Conservation (phyloP, 1,284 basidiomycete species). For the Thecaphora thlaspeos region DNA sequence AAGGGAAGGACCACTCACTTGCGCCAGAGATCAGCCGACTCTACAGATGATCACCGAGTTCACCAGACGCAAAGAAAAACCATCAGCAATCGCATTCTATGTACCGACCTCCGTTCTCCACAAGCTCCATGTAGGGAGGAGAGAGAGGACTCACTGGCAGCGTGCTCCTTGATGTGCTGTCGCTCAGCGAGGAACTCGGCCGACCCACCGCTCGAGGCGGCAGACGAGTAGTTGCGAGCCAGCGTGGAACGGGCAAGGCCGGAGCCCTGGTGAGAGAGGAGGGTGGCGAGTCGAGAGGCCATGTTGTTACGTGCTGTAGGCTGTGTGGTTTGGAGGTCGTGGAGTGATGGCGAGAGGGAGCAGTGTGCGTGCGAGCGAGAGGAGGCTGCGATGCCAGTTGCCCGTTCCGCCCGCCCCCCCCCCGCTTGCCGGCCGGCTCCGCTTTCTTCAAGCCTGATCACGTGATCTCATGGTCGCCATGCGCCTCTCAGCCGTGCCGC, state of each 20-base stretch:
- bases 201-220: constrained; percentile 25
- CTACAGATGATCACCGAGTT: constrained; percentile 18
- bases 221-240: background rate
- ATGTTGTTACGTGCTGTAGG: too few species aligned
- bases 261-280: constrained; percentile 14
- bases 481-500: too few species aligned
- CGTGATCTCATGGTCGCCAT: too few species aligned
- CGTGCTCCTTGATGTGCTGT: constrained; percentile 45
- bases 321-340: background rate
- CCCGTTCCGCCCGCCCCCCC: too few species aligned
- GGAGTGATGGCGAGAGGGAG: constrained; percentile 1
- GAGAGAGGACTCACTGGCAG: constrained; percentile 34
- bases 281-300: constrained; percentile 31
- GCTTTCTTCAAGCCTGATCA: too few species aligned
- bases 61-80: too few species aligned
- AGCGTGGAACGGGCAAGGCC: background rate
- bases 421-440: too few species aligned
- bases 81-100: too few species aligned
- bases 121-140: too few species aligned
- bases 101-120: too few species aligned
- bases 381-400: too few species aligned
- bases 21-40: constrained; percentile 52
- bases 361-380: too few species aligned
- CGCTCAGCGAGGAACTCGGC: constrained; percentile 43
- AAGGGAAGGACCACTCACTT: constrained; percentile 6